Conservation (phyloP, 768 basidiomycete species). For the Podaxis sp. region DNA sequence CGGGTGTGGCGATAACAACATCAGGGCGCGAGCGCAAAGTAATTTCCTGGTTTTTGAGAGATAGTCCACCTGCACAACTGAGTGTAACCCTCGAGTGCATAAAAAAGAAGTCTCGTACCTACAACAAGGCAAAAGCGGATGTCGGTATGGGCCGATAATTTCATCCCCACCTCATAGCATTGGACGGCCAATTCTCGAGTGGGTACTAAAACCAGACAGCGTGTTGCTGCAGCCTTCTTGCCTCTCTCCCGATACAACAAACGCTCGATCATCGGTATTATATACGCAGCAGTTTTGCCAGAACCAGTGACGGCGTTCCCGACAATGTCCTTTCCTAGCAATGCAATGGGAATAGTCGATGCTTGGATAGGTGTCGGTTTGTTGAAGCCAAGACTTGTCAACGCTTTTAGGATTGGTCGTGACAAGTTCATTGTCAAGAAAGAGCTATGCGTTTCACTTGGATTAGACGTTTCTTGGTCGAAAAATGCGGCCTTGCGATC, state of each 20-base stretch:
- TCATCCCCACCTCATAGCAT: constrained; percentile 88
- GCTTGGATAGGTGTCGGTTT: constrained; percentile 96
- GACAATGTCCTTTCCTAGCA: constrained; percentile 94
- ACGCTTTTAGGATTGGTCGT: constrained; percentile 86
- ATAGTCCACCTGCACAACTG: constrained; percentile 71
- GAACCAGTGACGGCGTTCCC: constrained; percentile 96
- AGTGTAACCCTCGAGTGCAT: constrained; percentile 12
- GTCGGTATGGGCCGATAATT: constrained; percentile 84
- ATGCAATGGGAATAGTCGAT: constrained; percentile 88
- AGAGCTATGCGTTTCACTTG: constrained; percentile 58
- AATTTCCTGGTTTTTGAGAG: constrained; percentile 88
- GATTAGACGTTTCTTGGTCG: constrained; percentile 50
- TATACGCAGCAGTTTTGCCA: constrained; percentile 97
- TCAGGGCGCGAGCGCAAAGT: constrained; percentile 87
- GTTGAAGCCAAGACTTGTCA: constrained; percentile 77
- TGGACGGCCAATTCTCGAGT: constrained; percentile 96
- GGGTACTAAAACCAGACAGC: constrained; percentile 91
- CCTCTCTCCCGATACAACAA: constrained; percentile 89
- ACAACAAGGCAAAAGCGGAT: constrained; percentile 90
- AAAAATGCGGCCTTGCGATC: constrained; percentile 91
- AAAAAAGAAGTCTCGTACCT: constrained; percentile 48
- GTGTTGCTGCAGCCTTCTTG: constrained; percentile 78
- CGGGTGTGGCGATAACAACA: constrained; percentile 94
- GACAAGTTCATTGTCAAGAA: constrained; percentile 95
- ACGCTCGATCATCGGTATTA: constrained; percentile 91